Percentiles rank a stretch among this genome's conserved stretches.
These are phyloP conservation scores for Harringtonia aguacate DNA, from an alignment of 2,329 filamentous ascomycete genomes.

Conservation along the genomic window DNA sequence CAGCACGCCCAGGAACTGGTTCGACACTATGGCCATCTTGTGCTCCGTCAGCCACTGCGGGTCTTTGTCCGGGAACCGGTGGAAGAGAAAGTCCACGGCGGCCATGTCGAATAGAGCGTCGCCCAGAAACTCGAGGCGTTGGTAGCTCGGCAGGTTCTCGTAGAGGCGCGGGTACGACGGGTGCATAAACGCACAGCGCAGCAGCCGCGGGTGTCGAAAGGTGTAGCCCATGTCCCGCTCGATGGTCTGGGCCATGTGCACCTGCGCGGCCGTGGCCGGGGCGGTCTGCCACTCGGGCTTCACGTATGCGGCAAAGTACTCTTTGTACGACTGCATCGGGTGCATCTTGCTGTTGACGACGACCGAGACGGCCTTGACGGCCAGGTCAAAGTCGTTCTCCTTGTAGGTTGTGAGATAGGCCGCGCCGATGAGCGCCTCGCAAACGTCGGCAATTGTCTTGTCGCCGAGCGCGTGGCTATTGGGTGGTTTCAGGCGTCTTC, in stretches of 20 bases:
- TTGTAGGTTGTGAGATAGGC: constrained; percentile 46
- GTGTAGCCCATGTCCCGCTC: constrained; percentile 42
- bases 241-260: constrained; percentile 56
- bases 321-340: constrained; percentile 53
- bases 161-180: constrained; percentile 67
- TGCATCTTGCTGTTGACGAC: constrained; percentile 64
- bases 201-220: constrained; percentile 66
- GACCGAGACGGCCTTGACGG: constrained; percentile 52
- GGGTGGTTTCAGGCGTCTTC: constrained; percentile 41
- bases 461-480: constrained; percentile 61
- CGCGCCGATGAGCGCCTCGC: constrained; percentile 87
- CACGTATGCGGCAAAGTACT: constrained; percentile 62
- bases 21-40: constrained; percentile 99
- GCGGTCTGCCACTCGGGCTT: constrained; percentile 61
- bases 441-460: constrained; percentile 90
- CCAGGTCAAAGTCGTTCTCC: constrained; percentile 39
- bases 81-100: constrained; percentile 74
- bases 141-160: constrained; percentile 77
- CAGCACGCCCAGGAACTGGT: constrained; percentile 81
- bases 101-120: constrained; percentile 82
- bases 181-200: constrained; percentile 80
- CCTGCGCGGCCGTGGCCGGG: constrained; percentile 52
- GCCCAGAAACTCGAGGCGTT: constrained; percentile 84
- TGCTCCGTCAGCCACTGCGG: constrained; percentile 97
- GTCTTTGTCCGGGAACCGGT: constrained; percentile 64